Conservation (phyloP, 2,329 filamentous ascomycete species). For the Amesomyces nigricolor region DNA sequence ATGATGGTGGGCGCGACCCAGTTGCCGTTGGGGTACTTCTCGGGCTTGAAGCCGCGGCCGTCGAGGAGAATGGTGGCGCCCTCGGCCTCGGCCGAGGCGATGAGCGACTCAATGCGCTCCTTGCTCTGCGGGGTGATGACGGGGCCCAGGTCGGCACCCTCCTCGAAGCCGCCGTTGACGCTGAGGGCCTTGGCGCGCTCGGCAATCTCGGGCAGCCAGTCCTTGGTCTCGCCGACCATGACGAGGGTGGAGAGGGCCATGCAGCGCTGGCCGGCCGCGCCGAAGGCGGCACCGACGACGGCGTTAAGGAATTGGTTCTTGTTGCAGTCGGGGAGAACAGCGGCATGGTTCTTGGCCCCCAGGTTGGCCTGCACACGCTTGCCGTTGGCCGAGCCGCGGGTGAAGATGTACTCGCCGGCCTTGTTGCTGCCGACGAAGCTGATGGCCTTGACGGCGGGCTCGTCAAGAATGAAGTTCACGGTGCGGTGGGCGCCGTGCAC, state of each 20-base stretch:
- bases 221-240: constrained; percentile 77
- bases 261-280: constrained; percentile 77
- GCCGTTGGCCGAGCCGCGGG: constrained; percentile 72
- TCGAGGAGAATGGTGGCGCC: constrained; percentile 79
- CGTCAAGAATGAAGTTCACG: constrained; percentile 81
- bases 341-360: constrained; percentile 83
- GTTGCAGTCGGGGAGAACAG: constrained; percentile 79
- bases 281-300: constrained; percentile 77
- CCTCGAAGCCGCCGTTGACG: constrained; percentile 76
- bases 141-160: constrained; percentile 72
- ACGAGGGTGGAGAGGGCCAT: constrained; percentile 82
- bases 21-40: constrained; percentile 79
- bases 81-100: constrained; percentile 71
- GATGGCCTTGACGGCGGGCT: constrained; percentile 78
- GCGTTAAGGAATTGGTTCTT: constrained; percentile 86
- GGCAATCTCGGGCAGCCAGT: constrained; percentile 74
- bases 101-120: constrained; percentile 69
- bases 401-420: constrained; percentile 82
- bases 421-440: constrained; percentile 84
- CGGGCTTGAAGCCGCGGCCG: constrained; percentile 66
- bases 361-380: constrained; percentile 86
- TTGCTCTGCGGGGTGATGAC: constrained; percentile 77
- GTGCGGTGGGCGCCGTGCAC: constrained; percentile 75
- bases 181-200: constrained; percentile 67
- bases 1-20: constrained; percentile 82